Conservation (phyloP, 192 early-diverging fungal genomes). For the Linderina pennispora region DNA sequence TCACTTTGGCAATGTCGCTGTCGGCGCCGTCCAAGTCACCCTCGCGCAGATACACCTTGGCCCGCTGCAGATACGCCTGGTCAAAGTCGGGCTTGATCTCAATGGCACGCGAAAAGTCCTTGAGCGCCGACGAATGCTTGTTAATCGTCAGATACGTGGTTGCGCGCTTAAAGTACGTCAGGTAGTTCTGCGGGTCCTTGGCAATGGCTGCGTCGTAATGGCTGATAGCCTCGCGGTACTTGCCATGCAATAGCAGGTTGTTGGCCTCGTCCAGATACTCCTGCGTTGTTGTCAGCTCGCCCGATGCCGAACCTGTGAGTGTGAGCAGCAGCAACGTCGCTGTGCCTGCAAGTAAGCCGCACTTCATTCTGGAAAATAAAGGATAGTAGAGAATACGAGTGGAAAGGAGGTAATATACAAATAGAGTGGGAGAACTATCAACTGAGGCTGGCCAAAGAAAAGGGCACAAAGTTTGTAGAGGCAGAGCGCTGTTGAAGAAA, state of each 20-base stretch:
- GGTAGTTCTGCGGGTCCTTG: conserved; percentile 73
- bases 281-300: conserved; percentile 29
- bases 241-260: conserved; percentile 25
- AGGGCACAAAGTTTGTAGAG: too few species aligned
- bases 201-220: conserved; percentile 49
- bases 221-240: conserved; percentile 28
- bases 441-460: too few species aligned
- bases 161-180: conserved; percentile 85
- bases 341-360: conserved; percentile 21
- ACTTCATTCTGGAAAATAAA: conserved; percentile 18
- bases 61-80: conserved; percentile 70
- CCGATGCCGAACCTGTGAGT: conserved; percentile 13
- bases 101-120: conserved; percentile 78
- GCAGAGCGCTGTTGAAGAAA: too few species aligned
- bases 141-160: conserved; percentile 74
- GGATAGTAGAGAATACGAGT: not conserved
- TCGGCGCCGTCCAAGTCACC: conserved; percentile 60
- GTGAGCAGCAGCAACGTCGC: conserved; percentile 25
- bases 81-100: conserved; percentile 75
- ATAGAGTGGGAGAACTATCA: too few species aligned
- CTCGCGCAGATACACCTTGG: conserved; percentile 59
- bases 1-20: conserved; percentile 48
- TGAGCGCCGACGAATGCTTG: conserved; percentile 61
- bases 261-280: conserved; percentile 43
- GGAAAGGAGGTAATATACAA: too few species aligned